phyloP scores from a whole-genome alignment of 768 basidiomycete genomes.

The Rhizopogon vinicolor region DNA sequence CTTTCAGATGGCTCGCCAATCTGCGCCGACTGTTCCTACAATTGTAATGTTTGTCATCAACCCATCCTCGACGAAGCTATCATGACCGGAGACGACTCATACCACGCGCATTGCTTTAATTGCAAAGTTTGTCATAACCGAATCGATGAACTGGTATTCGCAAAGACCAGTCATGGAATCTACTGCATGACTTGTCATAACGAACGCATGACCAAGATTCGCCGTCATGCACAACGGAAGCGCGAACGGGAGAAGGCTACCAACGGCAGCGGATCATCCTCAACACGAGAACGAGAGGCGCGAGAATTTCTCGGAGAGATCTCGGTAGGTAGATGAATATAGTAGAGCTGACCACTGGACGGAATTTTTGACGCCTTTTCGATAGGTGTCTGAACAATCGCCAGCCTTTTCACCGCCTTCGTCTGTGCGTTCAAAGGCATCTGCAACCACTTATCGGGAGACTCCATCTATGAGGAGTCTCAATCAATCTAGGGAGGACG shows the following conservation, averaged over 20 bases:
- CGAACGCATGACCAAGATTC: constrained; percentile 90
- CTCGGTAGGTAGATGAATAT: constrained; percentile 31
- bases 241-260: constrained; percentile 48
- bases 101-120: constrained; percentile 98
- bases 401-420: constrained; percentile 2
- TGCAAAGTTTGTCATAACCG: constrained; percentile 92
- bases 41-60: constrained; percentile 90
- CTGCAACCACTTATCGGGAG: constrained; percentile 19
- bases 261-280: constrained; percentile 16
- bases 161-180: constrained; percentile 96
- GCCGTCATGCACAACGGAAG: constrained; percentile 88
- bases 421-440: constrained; percentile 18
- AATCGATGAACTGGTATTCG: constrained; percentile 97
- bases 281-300: constrained; percentile 20
- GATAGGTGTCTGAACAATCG: constrained; percentile 8
- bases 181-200: constrained; percentile 99
- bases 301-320: constrained; percentile 31
- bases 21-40: constrained; percentile 89
- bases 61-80: constrained; percentile 98
- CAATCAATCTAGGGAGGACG: constrained; percentile 8
- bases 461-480: constrained; percentile 19
- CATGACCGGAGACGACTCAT: constrained; percentile 98
- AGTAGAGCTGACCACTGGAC: background rate
- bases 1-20: constrained; percentile 98
- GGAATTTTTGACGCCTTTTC: background rate